A percentile compares a stretch with the other conserved stretches of the same genome.
Conservation (phyloP, 2,329 filamentous ascomycete species). For the Ceratocystis destructans region DNA sequence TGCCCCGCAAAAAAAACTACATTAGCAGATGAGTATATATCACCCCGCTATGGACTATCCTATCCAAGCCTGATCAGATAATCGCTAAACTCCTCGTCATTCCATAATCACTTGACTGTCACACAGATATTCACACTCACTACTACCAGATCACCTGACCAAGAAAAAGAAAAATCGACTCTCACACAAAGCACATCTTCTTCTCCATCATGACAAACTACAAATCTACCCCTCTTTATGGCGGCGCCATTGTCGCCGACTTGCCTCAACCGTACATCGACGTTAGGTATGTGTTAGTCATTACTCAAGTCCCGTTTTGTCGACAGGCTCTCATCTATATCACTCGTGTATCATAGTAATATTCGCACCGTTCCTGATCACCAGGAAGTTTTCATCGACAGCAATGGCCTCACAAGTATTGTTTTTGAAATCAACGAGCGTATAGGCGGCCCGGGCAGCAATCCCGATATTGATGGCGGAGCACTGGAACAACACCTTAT, state of each 20-base stretch:
- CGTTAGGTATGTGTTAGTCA: constrained; percentile 44
- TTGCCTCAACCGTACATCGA: constrained; percentile 56
- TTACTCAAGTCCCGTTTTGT: neutral
- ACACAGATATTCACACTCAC: no score
- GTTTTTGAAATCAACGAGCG: constrained; percentile 86
- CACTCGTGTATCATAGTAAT: constrained; percentile 33
- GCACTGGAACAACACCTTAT: constrained; percentile 57
- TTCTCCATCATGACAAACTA: constrained; percentile 37
- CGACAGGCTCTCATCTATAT: neutral
- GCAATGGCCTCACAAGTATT: constrained; percentile 68
- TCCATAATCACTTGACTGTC: no score
- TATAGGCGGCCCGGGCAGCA: constrained; percentile 42
- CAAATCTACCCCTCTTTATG: constrained; percentile 49
- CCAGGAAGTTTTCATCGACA: constrained; percentile 85
- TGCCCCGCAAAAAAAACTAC: no score
- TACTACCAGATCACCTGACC: no score
- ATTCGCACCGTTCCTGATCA: constrained; percentile 69
- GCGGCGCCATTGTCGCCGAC: constrained; percentile 56
- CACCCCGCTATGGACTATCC: no score
- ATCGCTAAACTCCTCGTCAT: no score
- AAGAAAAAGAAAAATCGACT: neutral
- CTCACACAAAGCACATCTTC: neutral
- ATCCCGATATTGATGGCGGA: constrained; percentile 50
- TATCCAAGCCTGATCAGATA: no score
- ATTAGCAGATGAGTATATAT: no score